phyloP scores from a whole-genome alignment of 805 yeast genomes.

The Hanseniaspora meyeri region DNA sequence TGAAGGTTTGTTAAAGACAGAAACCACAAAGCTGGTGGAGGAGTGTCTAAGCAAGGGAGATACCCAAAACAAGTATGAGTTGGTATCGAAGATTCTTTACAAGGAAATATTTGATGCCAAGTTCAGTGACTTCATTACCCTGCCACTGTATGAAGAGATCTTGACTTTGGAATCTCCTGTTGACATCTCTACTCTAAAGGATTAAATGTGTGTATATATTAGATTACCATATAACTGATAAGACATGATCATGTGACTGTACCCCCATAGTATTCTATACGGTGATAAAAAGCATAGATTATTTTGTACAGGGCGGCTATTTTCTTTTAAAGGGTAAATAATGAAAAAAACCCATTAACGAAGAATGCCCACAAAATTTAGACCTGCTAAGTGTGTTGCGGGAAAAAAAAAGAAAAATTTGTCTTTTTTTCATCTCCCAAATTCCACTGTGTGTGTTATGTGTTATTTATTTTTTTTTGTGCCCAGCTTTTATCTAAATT shows the following conservation, averaged over 20 bases:
- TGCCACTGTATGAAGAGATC: constrained; percentile 57
- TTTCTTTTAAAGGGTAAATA: too few relatives aligned
- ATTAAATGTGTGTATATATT: not conserved
- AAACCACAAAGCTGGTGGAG: constrained; percentile 39
- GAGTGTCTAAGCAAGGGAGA: constrained; percentile 31
- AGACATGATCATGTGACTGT: not conserved
- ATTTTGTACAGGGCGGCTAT: too few relatives aligned
- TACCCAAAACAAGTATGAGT: constrained; percentile 47
- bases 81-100: constrained; percentile 58
- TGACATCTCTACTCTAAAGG: constrained; percentile 16
- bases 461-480: too few relatives aligned
- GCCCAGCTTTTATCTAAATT: not conserved
- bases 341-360: too few relatives aligned
- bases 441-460: not conserved
- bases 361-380: too few relatives aligned
- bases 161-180: constrained; percentile 27
- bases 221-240: not conserved
- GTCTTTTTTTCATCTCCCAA: not conserved
- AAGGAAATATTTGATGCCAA: constrained; percentile 63
- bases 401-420: too few relatives aligned
- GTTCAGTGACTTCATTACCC: constrained; percentile 67
- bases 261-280: too few relatives aligned
- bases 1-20: constrained; percentile 44
- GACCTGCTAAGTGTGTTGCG: too few relatives aligned
- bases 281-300: too few relatives aligned